Base-by-base conservation (phyloP, 306 rosid species). In the Sphenostylis stenocarpa region DNA sequence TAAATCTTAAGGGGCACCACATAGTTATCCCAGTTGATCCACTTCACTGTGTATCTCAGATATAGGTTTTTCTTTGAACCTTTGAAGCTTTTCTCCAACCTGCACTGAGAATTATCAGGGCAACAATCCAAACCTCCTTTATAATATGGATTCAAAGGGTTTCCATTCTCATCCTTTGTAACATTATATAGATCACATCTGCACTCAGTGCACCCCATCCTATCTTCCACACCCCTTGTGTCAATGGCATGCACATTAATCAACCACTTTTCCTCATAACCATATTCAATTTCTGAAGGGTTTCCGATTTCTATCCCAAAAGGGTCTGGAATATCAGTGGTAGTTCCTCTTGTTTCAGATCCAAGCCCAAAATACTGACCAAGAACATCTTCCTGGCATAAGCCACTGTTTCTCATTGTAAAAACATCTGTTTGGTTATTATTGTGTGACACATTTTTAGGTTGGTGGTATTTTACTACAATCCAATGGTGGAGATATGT, bases 401-500 rank as follows among this genome's bases (percentile, higher is more conserved):
- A 11, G 3, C 98, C 97, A 47, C 72, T 81, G 56, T 89, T 91
- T 0, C 87, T 67, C 0, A 67, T n/a, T 0, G 6, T 0, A 24
- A 58, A 45, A 68, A 58, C 36, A 36, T 17, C 41, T 75, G 60
- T n/a, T 20, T 39, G 74, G 20, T 11, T 64, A n/a, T 8, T 64
- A 34, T 79, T 70, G n/a, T 61, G 38, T 61, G 84, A 5, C 44
- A 52, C 77, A 81, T 79, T 72, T 28, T 23, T 80, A 10, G 69
- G 87, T 31, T 72, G 82, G 16, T 74, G 51, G 77, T 81, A 93
- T 34, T 74, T 81, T 1, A 0, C 3, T 7, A 88, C 38, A 68
- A 71, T 9, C 97, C 98, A 93, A n/a, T 93, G 98, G 28, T 93
- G 98, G 31, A 93, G 86, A 65, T 91, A 93, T 48, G 91, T 84